A percentile compares a stretch with the other conserved stretches of the same genome.
Evolutionary conservation across 1,284 basidiomycete genomes (phyloP).

Genomic region (Sphagnurus paluster): DNA sequence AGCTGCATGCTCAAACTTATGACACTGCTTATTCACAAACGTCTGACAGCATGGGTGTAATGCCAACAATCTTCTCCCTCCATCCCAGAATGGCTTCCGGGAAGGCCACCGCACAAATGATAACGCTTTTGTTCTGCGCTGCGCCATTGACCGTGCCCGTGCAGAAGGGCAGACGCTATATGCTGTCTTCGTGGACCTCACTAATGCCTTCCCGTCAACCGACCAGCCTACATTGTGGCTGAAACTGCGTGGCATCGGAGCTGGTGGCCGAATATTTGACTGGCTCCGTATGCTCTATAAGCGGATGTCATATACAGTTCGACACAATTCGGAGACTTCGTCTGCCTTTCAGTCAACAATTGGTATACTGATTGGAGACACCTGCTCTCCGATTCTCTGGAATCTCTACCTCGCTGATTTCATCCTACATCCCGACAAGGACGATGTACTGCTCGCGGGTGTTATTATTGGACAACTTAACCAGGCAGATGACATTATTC

Average conservation of each 20-base stretch:
- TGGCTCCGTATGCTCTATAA: conserved; percentile 8
- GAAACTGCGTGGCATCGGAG: neutral
- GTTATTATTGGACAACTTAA: neutral
- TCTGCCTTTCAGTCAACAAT: neutral
- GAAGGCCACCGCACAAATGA: conserved; percentile 3
- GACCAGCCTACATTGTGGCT: conserved; percentile 3
- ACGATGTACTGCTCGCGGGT: conserved; percentile 1
- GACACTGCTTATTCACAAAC: conserved; percentile 3
- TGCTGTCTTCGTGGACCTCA: neutral
- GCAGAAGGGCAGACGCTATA: neutral
- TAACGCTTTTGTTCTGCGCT: conserved; percentile 5
- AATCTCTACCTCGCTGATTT: conserved; percentile 6
- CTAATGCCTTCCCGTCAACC: conserved; percentile 5
- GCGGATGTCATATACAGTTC: conserved; percentile 4
- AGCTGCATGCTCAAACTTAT: neutral
- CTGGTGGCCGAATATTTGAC: conserved; percentile 3
- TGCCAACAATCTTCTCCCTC: neutral
- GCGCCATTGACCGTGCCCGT: conserved; percentile 1
- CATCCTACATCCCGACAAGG: neutral
- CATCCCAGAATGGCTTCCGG: conserved; percentile 3
- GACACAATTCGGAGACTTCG: neutral
- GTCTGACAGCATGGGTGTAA: neutral
- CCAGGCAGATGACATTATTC: conserved; percentile 8
- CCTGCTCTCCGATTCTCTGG: conserved; percentile 6
- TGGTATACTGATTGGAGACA: conserved; percentile 5